These are phyloP conservation scores for Agaricus subrufescens DNA, from an alignment of 768 basidiomycete genomes.

Conservation along the genomic window DNA sequence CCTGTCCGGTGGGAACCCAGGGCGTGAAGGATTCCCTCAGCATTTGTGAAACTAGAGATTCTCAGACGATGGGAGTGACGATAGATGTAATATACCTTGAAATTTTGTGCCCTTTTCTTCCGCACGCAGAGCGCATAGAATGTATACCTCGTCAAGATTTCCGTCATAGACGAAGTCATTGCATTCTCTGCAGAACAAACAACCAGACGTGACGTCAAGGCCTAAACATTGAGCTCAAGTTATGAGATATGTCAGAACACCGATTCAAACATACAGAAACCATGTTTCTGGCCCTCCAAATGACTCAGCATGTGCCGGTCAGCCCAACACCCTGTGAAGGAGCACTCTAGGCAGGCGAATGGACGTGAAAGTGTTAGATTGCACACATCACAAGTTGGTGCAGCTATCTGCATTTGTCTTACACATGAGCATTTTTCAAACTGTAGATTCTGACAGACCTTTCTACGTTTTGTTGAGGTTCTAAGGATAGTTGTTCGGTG, in stretches of 20 bases:
- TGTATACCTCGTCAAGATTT: slow-evolving; percentile 41
- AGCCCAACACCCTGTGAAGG: slow-evolving; percentile 67
- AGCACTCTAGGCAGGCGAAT: slow-evolving; percentile 70
- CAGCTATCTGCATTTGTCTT: slow-evolving; percentile 30
- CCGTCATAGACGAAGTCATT: slow-evolving; percentile 69
- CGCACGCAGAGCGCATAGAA: slow-evolving; percentile 39
- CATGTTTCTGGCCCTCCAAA: slow-evolving; percentile 51
- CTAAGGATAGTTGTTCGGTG: slow-evolving; percentile 39
- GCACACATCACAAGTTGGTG: slow-evolving; percentile 65
- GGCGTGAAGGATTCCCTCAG: slow-evolving; percentile 29
- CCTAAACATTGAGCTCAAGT: slow-evolving; percentile 35
- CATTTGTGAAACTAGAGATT: slow-evolving; percentile 28
- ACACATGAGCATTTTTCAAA: background rate
- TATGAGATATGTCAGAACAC: background rate
- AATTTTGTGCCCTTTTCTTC: slow-evolving; percentile 64
- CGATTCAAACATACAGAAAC: slow-evolving; percentile 54
- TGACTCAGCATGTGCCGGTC: slow-evolving; percentile 55
- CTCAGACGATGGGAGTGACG: background rate
- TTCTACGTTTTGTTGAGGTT: slow-evolving; percentile 56
- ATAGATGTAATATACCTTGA: slow-evolving; percentile 36
- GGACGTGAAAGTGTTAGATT: slow-evolving; percentile 52
- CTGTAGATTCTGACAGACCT: slow-evolving; percentile 35
- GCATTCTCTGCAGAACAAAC: slow-evolving; percentile 69
- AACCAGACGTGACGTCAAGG: slow-evolving; percentile 70
- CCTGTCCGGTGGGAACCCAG: slow-evolving; percentile 36